A percentile compares a stretch with the other conserved stretches of the same genome.
phyloP scores from a whole-genome alignment of 345 rosid genomes.

The Hibiscus syriacus region DNA sequence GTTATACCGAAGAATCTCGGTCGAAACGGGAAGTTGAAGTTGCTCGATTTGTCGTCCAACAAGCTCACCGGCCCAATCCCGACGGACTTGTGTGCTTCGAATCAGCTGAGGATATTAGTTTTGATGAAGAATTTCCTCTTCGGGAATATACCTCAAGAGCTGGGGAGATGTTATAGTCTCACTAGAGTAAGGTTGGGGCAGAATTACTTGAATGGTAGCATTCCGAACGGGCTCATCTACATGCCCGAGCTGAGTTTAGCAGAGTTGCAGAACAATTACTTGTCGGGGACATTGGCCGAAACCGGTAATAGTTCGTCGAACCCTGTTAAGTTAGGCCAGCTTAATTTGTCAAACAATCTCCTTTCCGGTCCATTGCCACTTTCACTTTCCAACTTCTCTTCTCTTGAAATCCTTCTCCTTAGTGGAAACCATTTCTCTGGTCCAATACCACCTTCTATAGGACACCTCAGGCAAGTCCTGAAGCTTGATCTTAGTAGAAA shows the following conservation, averaged over 20 bases:
- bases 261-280: conserved; percentile 57
- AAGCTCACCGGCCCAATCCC: conserved; percentile 70
- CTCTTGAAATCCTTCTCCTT: conserved; percentile 39
- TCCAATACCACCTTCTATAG: conserved; percentile 37
- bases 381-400: conserved; percentile 48
- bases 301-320: conserved; percentile 21
- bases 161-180: conserved; percentile 48
- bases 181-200: conserved; percentile 51
- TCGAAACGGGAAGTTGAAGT: conserved; percentile 37
- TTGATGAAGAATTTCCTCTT: conserved; percentile 52
- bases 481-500: conserved; percentile 53
- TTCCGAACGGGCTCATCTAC: conserved; percentile 52
- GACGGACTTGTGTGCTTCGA: conserved; percentile 32
- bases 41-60: conserved; percentile 46
- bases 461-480: conserved; percentile 34
- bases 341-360: conserved; percentile 51
- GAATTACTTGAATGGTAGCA: conserved; percentile 55
- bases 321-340: conserved; percentile 36
- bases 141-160: conserved; percentile 48
- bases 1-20: conserved; percentile 52
- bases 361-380: conserved; percentile 43
- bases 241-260: conserved; percentile 44
- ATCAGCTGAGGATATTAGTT: conserved; percentile 36
- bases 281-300: conserved; percentile 41
- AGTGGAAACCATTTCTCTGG: conserved; percentile 51